Evolutionary conservation across 2,329 filamentous ascomycete genomes (phyloP).

Genomic region (Teratosphaeria nubilosa): DNA sequence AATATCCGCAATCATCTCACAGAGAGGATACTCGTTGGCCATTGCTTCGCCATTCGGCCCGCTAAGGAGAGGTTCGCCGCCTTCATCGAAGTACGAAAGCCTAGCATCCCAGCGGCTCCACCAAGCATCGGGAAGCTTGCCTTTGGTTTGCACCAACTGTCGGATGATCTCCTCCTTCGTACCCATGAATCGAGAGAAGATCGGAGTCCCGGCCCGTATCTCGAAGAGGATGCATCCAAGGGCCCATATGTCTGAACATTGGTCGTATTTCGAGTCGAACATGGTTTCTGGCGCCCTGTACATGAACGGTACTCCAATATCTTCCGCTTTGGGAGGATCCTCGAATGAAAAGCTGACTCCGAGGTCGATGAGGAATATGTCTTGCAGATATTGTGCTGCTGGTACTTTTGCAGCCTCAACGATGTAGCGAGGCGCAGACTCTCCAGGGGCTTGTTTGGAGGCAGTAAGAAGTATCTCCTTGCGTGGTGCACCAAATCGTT

Average conservation of each 20-base stretch:
- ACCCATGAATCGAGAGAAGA: slow-evolving; percentile 6
- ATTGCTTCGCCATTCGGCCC: not conserved
- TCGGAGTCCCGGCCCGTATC: slow-evolving; percentile 3
- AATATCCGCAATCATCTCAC: slow-evolving; percentile 4
- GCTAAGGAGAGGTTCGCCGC: slow-evolving; percentile 2
- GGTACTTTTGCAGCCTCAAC: slow-evolving; percentile 2
- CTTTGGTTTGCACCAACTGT: slow-evolving; percentile 6
- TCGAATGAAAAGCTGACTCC: slow-evolving; percentile 2
- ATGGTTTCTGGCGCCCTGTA: slow-evolving; percentile 8
- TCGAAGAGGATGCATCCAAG: slow-evolving; percentile 8
- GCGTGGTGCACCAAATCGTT: slow-evolving; percentile 1
- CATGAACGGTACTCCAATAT: slow-evolving; percentile 5
- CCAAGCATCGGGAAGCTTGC: slow-evolving; percentile 6
- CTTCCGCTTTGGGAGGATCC: slow-evolving; percentile 1
- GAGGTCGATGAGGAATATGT: slow-evolving; percentile 3
- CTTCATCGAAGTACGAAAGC: slow-evolving; percentile 2
- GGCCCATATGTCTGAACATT: slow-evolving; percentile 4
- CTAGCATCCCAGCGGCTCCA: slow-evolving; percentile 6
- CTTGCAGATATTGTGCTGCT: not conserved
- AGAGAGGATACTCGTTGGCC: slow-evolving; percentile 1
- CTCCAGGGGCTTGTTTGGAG: not conserved
- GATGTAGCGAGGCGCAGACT: slow-evolving; percentile 2
- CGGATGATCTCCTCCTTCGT: slow-evolving; percentile 5
- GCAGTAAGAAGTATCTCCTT: not conserved
- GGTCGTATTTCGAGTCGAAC: slow-evolving; percentile 5